Evolutionary conservation across 2,329 filamentous ascomycete species (phyloP), one percentile per base, ranked within the genome.

Genomic region (Venturia aucupariae): DNA sequence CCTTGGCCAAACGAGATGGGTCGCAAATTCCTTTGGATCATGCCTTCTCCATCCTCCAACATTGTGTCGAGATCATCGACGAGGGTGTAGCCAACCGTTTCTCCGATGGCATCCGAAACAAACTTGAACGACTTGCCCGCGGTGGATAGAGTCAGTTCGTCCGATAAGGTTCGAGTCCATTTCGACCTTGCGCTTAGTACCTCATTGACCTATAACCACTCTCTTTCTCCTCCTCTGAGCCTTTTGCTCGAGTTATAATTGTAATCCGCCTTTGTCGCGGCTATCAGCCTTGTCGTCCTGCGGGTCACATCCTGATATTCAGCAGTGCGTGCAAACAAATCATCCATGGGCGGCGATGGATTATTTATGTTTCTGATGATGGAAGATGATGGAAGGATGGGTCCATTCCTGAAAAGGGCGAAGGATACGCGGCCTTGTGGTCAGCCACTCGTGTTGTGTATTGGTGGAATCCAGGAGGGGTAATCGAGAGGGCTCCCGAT

Each of bases 31-130:
- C 73, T 11, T 72, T 83, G 64, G 78, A 82, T 65, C 77, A 80
- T 64, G 76, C 78, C 3, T 79, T 78, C 65, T 74, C 77, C 19
- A 75, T 84, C 4, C 73, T 84, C 32, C 76, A 75, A 35, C 79
- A 83, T 68, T 82, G 80, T 70, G 75, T 82, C 66, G 79, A 81
- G 55, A 72, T 84, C 55, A 75, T 84, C 63, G 80, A 82, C 59
- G 80, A 82, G 66, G 82, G 82, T 39, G 73, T 79, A 17, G 75
- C 80, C 41, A 80, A 79, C 57, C 76, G 81, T 27, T 80, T 84
- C 68, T 79, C 80, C 7, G 82, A 84, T 67, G 82, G 82, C 10
- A 81, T 84, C 65, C 76, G 79, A 48, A 76, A 77, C 64, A 84
- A 84, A 72, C 74, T 84, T 30, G 78, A 81, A 65, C 77, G 76